Base-by-base conservation (phyloP, 768 basidiomycete genomes). In the Paxillus ammoniavirescens region DNA sequence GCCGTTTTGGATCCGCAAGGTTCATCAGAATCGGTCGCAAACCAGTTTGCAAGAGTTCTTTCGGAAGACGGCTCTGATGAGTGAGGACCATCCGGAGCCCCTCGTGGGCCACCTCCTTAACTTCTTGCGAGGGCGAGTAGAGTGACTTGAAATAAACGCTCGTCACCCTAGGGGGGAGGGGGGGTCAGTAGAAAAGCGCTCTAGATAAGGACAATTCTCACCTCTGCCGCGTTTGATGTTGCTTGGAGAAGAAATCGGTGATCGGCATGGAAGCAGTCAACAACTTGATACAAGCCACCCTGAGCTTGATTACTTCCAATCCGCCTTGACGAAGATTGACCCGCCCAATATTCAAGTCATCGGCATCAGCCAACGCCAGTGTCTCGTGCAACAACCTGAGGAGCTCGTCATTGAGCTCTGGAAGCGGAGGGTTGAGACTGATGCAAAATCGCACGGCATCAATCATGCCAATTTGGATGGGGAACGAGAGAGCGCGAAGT, bases 141-240 rank as follows among this genome's bases (percentile, higher is more conserved):
- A 99, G 81, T 10, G 95, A 94, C 73, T 99, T 98, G 81, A 99
- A 99, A 73, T 98, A 98, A 18, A 98, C 91, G 35, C 90, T 80
- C 15, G 94, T 95, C 10, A 98, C 93, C 61, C 95, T 96, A 59
- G 21, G 59, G 37, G 55, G 6, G 58, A 35, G 54, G 7, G 52
- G 6, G 31, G 55, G 31, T 55, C 12, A 59, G 21, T 21, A 51
- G 28, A 17, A 17, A 17, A 26, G 37, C 14, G 13, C 17, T 26
- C 36, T 26, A 15, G 8, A 40, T 33, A 38, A 35, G 21, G 51
- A 13, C 31, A 30, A 18, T 18, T 60, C 74, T 59, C 66, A 94
- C 94, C 87, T 86, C 65, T 93, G 89, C 9, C 97, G 83, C 2
- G 91, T 91, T 64, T 85, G 83, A 58, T 79, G 82, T 65, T 95